Base-by-base conservation (phyloP, 108 stramenopile genomes). In the Conticribra weissflogii region DNA sequence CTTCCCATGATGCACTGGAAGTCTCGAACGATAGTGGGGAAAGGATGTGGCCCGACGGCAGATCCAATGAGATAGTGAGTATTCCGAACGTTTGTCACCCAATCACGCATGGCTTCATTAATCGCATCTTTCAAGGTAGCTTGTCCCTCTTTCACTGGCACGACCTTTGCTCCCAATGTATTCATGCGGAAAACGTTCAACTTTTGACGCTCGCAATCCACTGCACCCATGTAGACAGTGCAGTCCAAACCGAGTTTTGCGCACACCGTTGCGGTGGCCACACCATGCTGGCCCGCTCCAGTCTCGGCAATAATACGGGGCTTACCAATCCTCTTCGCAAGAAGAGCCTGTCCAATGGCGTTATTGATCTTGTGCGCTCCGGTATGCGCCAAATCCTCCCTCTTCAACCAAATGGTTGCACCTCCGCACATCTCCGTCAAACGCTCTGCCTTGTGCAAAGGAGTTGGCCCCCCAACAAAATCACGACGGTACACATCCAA, bases 331-430 rank as follows among this genome's bases (percentile, higher is more conserved):
- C 92, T 93, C 78, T 97, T 97, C 56, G 96, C 97, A 44, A 98
- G 72, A 2, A 98, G 82, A 17, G 95, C 96, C 83, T 98, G 97
- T 5, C 96, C 97, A 60, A 98, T 93, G 56, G 96, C 97, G 83
- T 98, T 98, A 84, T 98, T 98, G 81, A 98, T 97, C 80, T 97
- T 97, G 90, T 97, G 96, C 18, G 97, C 96, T 48, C 97, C 96
- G 7, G 97, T 98, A 72, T 97, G 97, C 12, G 96, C 95, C 71
- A 98, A 83, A 77, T 98, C 97, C 68, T 98, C 97, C 27, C 97
- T 78, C 78, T 98, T 98, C 55, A 98, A 69, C 96, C 96, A 98
- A 71, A 98, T 98, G 62, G 87, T 85, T 18, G 94, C 96, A 21
- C 96, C 96, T 33, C 97, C 96, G 44, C 90, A 84, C 63, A 88